Evolutionary conservation across 2,329 filamentous ascomycete species (phyloP), one percentile per base, ranked within the genome.

Genomic region (Aspergillus sp.): DNA sequence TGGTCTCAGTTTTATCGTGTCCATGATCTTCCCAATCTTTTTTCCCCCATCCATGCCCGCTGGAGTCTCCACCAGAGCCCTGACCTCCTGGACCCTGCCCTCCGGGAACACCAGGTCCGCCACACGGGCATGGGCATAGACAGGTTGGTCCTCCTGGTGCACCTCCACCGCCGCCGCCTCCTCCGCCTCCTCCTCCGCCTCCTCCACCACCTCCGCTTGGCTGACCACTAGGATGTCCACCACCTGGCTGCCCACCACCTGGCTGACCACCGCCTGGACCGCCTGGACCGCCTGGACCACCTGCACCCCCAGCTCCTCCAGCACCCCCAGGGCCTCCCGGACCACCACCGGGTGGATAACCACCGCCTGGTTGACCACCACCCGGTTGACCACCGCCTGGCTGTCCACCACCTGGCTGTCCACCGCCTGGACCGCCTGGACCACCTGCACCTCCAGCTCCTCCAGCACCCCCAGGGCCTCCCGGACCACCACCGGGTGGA

Each of bases 391-490:
- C 24, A 42, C 57, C 17, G 17, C 51, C 51, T 24, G 51, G 51
- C 15, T 27, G 24, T 6, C 24, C 58, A 27, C 53, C 56, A 9
- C 57, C 59, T 39, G 53, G 30, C 1, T 20, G 22, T 11, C 54
- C 44, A 40, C 34, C 34, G 4, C 34, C 34, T 15, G 60, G 57
- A 44, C 58, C 61, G 3, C 24, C 49, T 48, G n/a, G 40, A 11
- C 19, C n/a, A 11, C 37, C 41, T 17, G 44, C 37, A 15, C 40
- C 46, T 15, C 46, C 46, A 53, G 15, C 15, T 1, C 45, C 53
- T 22, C 44, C 53, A 33, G 44, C 19, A 12, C 44, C 52, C 15
- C 44, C 44, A 41, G 37, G 1, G 7, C 37, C 37, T 12, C 49
- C 49, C 6, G 39, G 37, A 15, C 37, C 24, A n/a, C 44, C 44